Base-by-base conservation (phyloP, 805 yeast genomes). In the Candida khao-thaluensis region DNA sequence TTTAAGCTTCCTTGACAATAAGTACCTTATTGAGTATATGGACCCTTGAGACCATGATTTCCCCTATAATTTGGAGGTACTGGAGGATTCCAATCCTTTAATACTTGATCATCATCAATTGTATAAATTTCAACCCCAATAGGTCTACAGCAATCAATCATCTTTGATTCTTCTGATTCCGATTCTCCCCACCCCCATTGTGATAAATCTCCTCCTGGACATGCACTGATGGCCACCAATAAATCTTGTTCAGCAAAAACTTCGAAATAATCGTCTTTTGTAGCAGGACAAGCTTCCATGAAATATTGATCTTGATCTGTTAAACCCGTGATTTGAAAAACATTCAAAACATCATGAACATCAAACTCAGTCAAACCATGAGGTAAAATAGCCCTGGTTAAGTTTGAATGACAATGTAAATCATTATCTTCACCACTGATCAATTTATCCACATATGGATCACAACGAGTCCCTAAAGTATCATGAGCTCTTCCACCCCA, bases 171-270 rank as follows among this genome's bases (percentile, higher is more conserved):
- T 20, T 62, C 65, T 17, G 66, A 69, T 15, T 62, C 71, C 38
- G 72, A 71, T 54, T 77, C 83, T 40, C 85, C 85, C 86, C 86
- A 81, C 33, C 78, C 84, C 85, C 85, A 81, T 37, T 69, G 65
- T 20, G 81, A 75, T 43, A 80, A 61, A 56, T 80, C 85, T 20
- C 86, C 86, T 35, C 85, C 86, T 3, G 85, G 85, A 55, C 85
- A 81, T 7, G 85, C 80, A 40, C 79, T 72, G 34, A 81, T 70
- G 7, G 85, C 85, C 48, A 81, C 76, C 35, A 81, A 58, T 42
- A 80, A 58, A 51, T 81, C 85, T 33, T 74, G 76, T 51, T 81
- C 86, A 3, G 85, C 85, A 57, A 79, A 81, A 54, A 77, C 69
- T 56, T 81, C 85, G 50, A 81, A 79, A 54, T 76, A 78, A 51